Evolutionary conservation across 257 asterid species (phyloP), one percentile per base, ranked within the genome.

Genomic region (Solanum pinnatisectum): DNA sequence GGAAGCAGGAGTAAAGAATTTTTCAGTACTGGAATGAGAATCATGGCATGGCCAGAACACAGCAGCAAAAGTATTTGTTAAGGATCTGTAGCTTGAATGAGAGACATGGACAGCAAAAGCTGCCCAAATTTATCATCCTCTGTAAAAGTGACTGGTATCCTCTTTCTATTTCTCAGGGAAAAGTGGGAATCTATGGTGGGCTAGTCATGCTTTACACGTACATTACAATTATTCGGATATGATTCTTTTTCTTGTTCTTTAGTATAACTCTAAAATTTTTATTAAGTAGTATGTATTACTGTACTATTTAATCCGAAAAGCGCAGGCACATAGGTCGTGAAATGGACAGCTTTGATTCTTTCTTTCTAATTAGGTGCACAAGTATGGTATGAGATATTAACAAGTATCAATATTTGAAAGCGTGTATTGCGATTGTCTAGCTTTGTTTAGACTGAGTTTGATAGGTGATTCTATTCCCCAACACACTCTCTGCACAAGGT

Each of bases 1-100:
- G 14, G 76, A 82, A 91, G 89, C 89, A 86, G 40, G 92, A 88
- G 70, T 85, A 83, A 67, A 90, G 90, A 49, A 82, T 83, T 60
- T 18, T 14, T 15, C 39, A 30, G 27, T 30, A 16, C 3, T 32
- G 67, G 85, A 81, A 27, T 46, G 42, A 30, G 27, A 30, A 32
- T 36, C 32, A 9, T 39, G 23, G 84, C 83, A 18, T 73, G 82
- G 4, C 5, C 52, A 37, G 32, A 36, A 74, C 83, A 35, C 52
- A 74, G 3, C 52, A 9, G 1, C 49, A 42, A n/a, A n/a, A 30
- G 8, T 39, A 39, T 32, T 10, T n/a, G 59, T n/a, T 22, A 13
- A 77, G 23, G 25, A n/a, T 40, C 7, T 40, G 84, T 40, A 3
- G 36, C 84, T 13, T 74, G 83, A 37, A 74, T 36, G 27, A 74